These are phyloP conservation scores for Hortiboletus rubellus DNA, from an alignment of 1,284 basidiomycete genomes.

Conservation along the genomic window DNA sequence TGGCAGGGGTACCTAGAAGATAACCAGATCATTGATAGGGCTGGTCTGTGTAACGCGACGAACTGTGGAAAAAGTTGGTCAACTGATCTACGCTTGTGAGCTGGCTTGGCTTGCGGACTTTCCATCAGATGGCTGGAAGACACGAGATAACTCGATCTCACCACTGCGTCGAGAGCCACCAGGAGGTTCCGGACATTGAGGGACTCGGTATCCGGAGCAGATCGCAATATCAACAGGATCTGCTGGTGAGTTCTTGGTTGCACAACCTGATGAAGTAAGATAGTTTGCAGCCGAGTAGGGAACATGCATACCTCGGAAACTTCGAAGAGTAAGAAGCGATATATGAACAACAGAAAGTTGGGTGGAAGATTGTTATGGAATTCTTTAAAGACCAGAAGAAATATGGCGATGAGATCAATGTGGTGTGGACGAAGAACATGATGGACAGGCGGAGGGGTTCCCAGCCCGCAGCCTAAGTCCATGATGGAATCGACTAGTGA, in stretches of 20 bases:
- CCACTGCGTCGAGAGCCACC: conserved; percentile 44
- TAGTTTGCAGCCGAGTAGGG: neutral
- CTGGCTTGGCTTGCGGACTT: conserved; percentile 42
- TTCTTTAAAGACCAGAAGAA: conserved; percentile 61
- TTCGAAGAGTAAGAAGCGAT: conserved; percentile 62
- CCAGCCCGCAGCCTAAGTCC: conserved; percentile 31
- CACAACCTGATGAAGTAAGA: conserved; percentile 35
- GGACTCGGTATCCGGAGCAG: conserved; percentile 28
- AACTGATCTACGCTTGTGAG: conserved; percentile 57
- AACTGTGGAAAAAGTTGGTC: conserved; percentile 64
- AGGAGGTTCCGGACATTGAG: conserved; percentile 35
- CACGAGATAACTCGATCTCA: conserved; percentile 28
- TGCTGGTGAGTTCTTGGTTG: conserved; percentile 42
- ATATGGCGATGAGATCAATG: conserved; percentile 60
- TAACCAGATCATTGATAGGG: conserved; percentile 1
- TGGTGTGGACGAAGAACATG: conserved; percentile 74
- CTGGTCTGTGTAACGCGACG: conserved; percentile 21
- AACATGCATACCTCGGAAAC: conserved; percentile 45
- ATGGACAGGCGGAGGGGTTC: conserved; percentile 53
- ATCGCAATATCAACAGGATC: conserved; percentile 34
- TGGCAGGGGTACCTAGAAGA: conserved; percentile 45
- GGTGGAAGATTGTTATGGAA: conserved; percentile 51
- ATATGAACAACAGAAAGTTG: conserved; percentile 61
- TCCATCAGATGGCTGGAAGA: conserved; percentile 16
- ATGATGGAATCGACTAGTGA: neutral